Base-by-base conservation (phyloP, 2,329 filamentous ascomycete species). In the Exserohilum turcica region DNA sequence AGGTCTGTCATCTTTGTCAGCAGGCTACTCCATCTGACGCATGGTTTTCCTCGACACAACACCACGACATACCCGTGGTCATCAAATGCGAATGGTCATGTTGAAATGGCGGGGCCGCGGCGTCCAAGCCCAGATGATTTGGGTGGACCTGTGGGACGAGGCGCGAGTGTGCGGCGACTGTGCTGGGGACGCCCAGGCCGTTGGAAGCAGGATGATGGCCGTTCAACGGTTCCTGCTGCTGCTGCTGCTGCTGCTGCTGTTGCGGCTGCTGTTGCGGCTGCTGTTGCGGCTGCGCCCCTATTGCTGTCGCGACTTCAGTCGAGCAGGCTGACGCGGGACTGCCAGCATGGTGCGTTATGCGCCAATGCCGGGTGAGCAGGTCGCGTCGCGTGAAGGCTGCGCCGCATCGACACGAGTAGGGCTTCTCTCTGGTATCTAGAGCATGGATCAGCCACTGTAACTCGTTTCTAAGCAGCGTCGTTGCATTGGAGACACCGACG, bases 371-470 rank as follows among this genome's bases (percentile, higher is more conserved):
- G 4, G 68, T 71, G 21, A 71, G 62, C 5, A 71, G 58, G 46
- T 70, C 68, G 31, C 66, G 65, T 10, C 67, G 60, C 13, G 65
- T 67, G 42, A 69, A 69, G 1, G 63, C 58, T 27, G 63, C 60
- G 33, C 67, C 61, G 48, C 67, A 71, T 27, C 59, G 54, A 54
- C 68, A 71, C 31, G 51, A 44, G 48, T 65, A 71, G 2, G 67
- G 68, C 49, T 71, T 70, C 35, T 71, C 67, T 51, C 66, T 54
- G 8, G 67, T 70, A 51, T 70, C 67, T 71, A 44, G 27, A 39
- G 13, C 38, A 32, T 42, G 32, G 50, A 52, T 64, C 39, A 66
- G 58, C 42, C 40, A 42, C 42, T 6, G 48, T n/a, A 16, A 31
- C 32, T 33, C 29, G 45, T 33, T 9, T 37, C 21, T 31, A 37